phyloP scores from a whole-genome alignment of 441 rosid genomes.

The Geranium incanum region DNA sequence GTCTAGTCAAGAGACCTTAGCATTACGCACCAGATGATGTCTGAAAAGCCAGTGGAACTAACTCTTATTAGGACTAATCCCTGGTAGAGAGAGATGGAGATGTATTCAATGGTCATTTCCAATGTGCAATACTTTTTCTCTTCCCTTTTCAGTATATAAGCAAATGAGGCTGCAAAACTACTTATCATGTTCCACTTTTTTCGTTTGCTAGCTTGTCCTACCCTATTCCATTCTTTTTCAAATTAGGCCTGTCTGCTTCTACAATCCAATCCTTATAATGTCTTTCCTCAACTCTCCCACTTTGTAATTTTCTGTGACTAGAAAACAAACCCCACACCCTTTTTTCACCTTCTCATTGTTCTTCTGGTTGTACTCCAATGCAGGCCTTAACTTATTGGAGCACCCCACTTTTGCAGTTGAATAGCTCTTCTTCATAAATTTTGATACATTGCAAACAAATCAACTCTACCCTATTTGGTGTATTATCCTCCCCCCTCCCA shows the following conservation, averaged over 20 bases:
- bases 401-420: neutral
- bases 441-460: neutral
- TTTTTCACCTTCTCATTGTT: slow-evolving; percentile 9
- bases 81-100: slow-evolving; percentile 10
- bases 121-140: slow-evolving; percentile 2
- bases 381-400: neutral
- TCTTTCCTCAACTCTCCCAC: slow-evolving; percentile 7
- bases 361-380: slow-evolving; percentile 13
- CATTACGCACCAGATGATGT: slow-evolving; percentile 9
- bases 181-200: slow-evolving; percentile 1
- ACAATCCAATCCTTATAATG: neutral
- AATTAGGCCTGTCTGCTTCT: slow-evolving; percentile 12
- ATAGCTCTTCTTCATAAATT: slow-evolving; percentile 5
- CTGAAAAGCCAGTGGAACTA: slow-evolving; percentile 5
- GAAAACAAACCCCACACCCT: slow-evolving; percentile 4
- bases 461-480: neutral
- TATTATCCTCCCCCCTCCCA: neutral
- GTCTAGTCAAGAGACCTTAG: slow-evolving; percentile 7
- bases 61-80: slow-evolving; percentile 2
- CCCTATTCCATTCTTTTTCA: slow-evolving; percentile 9
- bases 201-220: neutral
- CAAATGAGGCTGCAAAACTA: neutral
- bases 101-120: slow-evolving; percentile 1
- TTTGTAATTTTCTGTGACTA: slow-evolving; percentile 7
- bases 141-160: neutral